Evolutionary conservation across 768 basidiomycete genomes (phyloP).

Genomic region (Leccinum ochraceum): DNA sequence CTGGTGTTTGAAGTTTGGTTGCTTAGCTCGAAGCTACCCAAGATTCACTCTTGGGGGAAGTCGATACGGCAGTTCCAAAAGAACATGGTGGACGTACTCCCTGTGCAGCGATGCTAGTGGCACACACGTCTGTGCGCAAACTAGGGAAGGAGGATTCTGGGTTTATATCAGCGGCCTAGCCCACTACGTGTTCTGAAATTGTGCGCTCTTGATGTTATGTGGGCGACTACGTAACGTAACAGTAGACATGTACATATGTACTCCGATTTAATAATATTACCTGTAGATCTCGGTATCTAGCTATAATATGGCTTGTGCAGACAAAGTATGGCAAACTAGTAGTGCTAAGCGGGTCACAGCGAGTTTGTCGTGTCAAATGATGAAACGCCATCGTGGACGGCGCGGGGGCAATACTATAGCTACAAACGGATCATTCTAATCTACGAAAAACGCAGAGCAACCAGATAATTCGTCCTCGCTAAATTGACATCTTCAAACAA

Average conservation of each 20-base stretch:
- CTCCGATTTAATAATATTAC: background rate
- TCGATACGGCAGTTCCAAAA: background rate
- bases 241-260: background rate
- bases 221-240: background rate
- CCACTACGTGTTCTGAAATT: too few relatives aligned
- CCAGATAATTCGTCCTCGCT: constrained; percentile 13
- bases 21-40: background rate
- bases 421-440: background rate
- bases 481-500: constrained; percentile 5
- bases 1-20: background rate
- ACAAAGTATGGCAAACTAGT: background rate
- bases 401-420: background rate
- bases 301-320: background rate
- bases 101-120: too few relatives aligned
- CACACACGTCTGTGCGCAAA: too few relatives aligned
- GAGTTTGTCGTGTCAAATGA: background rate
- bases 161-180: too few relatives aligned
- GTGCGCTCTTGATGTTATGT: too few relatives aligned
- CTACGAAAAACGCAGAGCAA: constrained; percentile 6
- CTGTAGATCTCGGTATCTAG: background rate
- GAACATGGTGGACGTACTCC: too few relatives aligned
- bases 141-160: too few relatives aligned
- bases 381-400: background rate
- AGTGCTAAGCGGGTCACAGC: background rate
- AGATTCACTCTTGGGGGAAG: background rate